Base-by-base conservation (phyloP, 139 green algal genomes). In the Mesostigma viride region DNA sequence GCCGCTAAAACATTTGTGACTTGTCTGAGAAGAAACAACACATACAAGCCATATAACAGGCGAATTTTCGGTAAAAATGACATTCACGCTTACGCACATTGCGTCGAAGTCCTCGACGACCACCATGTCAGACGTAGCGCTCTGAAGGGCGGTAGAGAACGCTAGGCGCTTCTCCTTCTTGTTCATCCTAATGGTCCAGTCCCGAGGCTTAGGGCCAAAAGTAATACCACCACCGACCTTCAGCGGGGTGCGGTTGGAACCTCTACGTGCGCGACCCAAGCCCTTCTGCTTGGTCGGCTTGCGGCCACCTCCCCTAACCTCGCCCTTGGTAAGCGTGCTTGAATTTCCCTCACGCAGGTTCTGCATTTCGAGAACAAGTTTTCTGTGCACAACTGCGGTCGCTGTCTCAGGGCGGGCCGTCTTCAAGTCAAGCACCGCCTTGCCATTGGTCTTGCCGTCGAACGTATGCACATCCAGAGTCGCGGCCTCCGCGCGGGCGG, bases 241-340 rank as follows among this genome's bases (percentile, higher is more conserved):
- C 57, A 97, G 81, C 22, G 92, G 92, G 3, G 92, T 90, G 14
- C 77, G 77, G 31, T 40, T 86, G 61, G 77, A 91, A 28, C 93
- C 93, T 57, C 79, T 77, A 24, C 93, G 85, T 14, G 93, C 93
- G 66, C 88, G 90, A 58, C 93, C 93, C 3, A 86, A 95, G 32
- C 93, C 93, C 82, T 99, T 99, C 82, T 99, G 93, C 67, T 89
- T 87, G 67, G 88, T 94, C 0, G 93, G 93, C 88, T 99, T 99
- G 73, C 82, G 87, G 65, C 93, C 93, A 59, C 93, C 93, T 56
- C 93, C 93, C 24, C 89, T 77, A 8, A 99, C 93, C 79, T 99
- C 93, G 3, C 68, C 68, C 8, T 90, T 79, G 1, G 92, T 99
- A 60, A 90, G 74, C 0, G 93, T 96, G 79, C 76, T 91, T 27